A percentile compares a stretch with the other conserved stretches of the same genome.
Conservation (phyloP, 306 rosid genomes). For the Castanospermum australe region DNA sequence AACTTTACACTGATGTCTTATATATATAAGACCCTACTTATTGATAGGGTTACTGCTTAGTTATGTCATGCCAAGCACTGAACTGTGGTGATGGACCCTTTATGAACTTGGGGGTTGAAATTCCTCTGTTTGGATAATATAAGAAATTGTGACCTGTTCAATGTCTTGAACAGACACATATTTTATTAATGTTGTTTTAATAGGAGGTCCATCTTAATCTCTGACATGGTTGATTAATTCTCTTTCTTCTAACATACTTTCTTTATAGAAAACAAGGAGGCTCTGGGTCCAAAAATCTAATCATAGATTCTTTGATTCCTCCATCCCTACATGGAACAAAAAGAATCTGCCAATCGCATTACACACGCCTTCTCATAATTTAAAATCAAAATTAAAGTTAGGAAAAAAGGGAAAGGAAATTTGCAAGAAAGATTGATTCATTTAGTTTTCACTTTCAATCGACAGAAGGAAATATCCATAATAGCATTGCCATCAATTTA, state of each 20-base stretch:
- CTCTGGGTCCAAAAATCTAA: slow-evolving; percentile 67
- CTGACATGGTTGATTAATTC: slow-evolving; percentile 37
- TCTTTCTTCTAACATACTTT: slow-evolving; percentile 37
- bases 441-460: slow-evolving; percentile 55
- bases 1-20: not conserved
- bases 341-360: slow-evolving; percentile 83
- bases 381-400: slow-evolving; percentile 28
- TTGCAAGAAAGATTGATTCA: slow-evolving; percentile 35
- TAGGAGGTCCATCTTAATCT: slow-evolving; percentile 30
- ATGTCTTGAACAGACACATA: slow-evolving; percentile 26
- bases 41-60: slow-evolving; percentile 21
- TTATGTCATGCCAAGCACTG: slow-evolving; percentile 19
- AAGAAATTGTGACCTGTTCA: slow-evolving; percentile 16
- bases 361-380: slow-evolving; percentile 36
- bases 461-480: slow-evolving; percentile 54
- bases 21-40: slow-evolving; percentile 6
- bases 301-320: slow-evolving; percentile 94
- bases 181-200: slow-evolving; percentile 14
- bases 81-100: slow-evolving; percentile 16
- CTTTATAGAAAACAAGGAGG: slow-evolving; percentile 33
- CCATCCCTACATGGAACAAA: slow-evolving; percentile 80
- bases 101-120: slow-evolving; percentile 33
- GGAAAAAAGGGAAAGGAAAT: slow-evolving; percentile 17
- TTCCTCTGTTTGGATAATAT: slow-evolving; percentile 47
- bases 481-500: slow-evolving; percentile 27